These are phyloP conservation scores for Monosporascus sp. DNA, from an alignment of 2,329 filamentous ascomycete genomes.

Conservation along the genomic window DNA sequence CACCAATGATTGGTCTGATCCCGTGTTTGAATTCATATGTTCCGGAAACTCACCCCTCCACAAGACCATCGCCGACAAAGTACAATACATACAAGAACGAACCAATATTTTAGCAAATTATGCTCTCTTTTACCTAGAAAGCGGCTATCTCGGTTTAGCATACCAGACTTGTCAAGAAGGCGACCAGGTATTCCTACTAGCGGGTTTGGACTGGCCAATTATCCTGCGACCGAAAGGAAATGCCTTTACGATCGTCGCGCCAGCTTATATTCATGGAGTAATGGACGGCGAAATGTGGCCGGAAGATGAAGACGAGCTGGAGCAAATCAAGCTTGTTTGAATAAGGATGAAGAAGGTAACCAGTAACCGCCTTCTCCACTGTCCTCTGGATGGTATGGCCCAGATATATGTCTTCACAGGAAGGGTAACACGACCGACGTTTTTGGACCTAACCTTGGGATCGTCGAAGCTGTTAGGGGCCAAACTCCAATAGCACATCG, in stretches of 20 bases:
- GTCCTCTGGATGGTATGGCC: too few relatives aligned
- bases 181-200: constrained; percentile 2
- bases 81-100: not conserved
- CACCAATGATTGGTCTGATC: not conserved
- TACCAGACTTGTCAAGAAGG: not conserved
- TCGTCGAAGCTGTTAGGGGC: too few relatives aligned
- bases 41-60: accelerated
- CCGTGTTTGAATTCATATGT: not conserved
- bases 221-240: not conserved
- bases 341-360: not conserved
- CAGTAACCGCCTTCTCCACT: not conserved
- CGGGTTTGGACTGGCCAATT: constrained; percentile 1
- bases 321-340: constrained; percentile 4
- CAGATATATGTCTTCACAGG: too few relatives aligned
- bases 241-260: constrained; percentile 1
- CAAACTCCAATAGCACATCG: too few relatives aligned
- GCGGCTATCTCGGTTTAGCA: constrained; percentile 3
- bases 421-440: too few relatives aligned
- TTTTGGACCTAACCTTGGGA: too few relatives aligned
- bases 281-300: constrained; percentile 7
- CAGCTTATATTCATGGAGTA: constrained; percentile 1
- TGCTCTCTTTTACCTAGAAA: constrained; percentile 2
- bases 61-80: too few relatives aligned
- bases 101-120: not conserved
- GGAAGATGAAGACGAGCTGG: constrained; percentile 1